Percentiles rank a stretch among this genome's conserved stretches.
Evolutionary conservation across 257 asterid genomes (phyloP).

Genomic region (Lithospermum erythrorhizon): DNA sequence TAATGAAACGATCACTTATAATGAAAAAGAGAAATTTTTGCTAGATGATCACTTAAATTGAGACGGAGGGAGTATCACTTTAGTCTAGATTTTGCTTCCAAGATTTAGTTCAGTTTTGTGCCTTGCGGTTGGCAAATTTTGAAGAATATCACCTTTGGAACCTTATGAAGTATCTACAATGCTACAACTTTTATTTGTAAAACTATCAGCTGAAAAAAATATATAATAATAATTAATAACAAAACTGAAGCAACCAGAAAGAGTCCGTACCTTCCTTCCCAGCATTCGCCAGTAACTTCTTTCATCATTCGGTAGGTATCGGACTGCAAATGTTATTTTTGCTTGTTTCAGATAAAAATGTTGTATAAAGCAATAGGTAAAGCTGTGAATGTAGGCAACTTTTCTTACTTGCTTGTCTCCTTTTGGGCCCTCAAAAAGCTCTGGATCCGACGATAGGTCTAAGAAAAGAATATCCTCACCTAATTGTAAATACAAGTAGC

Average conservation of each 20-base stretch:
- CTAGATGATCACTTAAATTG: no score
- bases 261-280: slow-evolving; percentile 83
- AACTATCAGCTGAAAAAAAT: no score
- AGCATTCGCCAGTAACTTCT: slow-evolving; percentile 68
- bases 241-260: slow-evolving; percentile 3
- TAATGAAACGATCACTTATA: no score
- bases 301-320: slow-evolving; percentile 92
- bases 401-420: slow-evolving; percentile 70
- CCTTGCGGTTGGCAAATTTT: background rate
- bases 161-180: no score
- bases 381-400: background rate
- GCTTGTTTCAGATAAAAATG: slow-evolving; percentile 1
- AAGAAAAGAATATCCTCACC: slow-evolving; percentile 90
- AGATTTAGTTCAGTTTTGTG: background rate
- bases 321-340: slow-evolving; percentile 39
- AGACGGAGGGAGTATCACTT: no score
- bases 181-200: no score
- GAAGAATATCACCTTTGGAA: no score
- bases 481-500: slow-evolving; percentile 19
- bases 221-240: background rate
- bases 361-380: slow-evolving; percentile 9
- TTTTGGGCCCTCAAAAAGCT: slow-evolving; percentile 76
- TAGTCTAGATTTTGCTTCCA: background rate
- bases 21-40: no score
- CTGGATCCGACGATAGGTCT: slow-evolving; percentile 87